phyloP scores from a whole-genome alignment of 495 filamentous ascomycete species.

The Cercophora newfieldiana region DNA sequence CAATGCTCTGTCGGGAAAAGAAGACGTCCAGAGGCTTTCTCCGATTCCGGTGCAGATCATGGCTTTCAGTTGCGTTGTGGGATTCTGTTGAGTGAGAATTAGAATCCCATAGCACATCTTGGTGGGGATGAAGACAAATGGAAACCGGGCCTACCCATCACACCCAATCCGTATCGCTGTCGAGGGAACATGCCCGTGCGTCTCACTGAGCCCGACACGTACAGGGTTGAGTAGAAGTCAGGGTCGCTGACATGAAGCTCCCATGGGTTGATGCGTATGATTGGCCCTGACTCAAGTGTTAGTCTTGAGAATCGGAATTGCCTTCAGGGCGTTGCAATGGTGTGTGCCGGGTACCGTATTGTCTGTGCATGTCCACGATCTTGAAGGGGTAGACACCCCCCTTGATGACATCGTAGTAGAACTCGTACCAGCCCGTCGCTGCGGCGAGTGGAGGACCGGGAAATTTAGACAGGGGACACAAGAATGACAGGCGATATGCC shows the following conservation, averaged over 20 bases:
- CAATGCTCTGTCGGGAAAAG: background rate
- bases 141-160: too few relatives aligned
- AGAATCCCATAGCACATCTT: too few relatives aligned
- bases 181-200: too few relatives aligned
- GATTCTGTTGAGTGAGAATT: too few relatives aligned
- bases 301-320: too few relatives aligned
- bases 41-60: background rate
- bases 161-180: too few relatives aligned
- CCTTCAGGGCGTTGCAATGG: too few relatives aligned
- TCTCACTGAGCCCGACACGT: background rate
- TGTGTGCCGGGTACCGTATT: too few relatives aligned
- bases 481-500: too few relatives aligned
- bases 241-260: background rate
- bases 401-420: slow-evolving; percentile 45
- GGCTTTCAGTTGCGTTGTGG: background rate
- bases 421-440: slow-evolving; percentile 43
- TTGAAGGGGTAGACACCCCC: slow-evolving; percentile 40
- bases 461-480: background rate
- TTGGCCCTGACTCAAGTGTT: background rate
- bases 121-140: too few relatives aligned
- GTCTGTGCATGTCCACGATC: slow-evolving; percentile 44
- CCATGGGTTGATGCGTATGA: background rate
- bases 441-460: background rate
- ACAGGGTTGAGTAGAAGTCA: background rate
- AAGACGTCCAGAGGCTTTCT: background rate